phyloP scores from a whole-genome alignment of 305 asterid species.

The Petunia hybrid region DNA sequence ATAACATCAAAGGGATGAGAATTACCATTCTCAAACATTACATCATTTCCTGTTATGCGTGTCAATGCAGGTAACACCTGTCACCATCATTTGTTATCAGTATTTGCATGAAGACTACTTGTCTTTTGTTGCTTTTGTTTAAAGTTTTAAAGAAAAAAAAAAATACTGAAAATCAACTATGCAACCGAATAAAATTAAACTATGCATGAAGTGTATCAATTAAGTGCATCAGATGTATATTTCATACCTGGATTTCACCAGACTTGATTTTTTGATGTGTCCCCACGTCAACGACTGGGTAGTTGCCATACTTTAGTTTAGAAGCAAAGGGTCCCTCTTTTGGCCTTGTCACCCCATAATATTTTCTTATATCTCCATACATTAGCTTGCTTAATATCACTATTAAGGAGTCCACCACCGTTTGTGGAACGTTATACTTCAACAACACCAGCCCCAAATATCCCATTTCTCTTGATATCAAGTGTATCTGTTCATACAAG shows the following conservation, averaged over 20 bases:
- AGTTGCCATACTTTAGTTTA: constrained; percentile 64
- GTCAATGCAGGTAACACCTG: constrained; percentile 67
- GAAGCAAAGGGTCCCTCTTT: constrained; percentile 60
- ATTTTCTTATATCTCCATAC: constrained; percentile 59
- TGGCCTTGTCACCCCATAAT: constrained; percentile 68
- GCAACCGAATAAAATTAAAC: background rate
- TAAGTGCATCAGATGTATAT: background rate
- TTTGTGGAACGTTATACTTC: constrained; percentile 37
- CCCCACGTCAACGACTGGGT: constrained; percentile 72
- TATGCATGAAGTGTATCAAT: background rate
- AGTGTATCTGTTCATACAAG: constrained; percentile 53
- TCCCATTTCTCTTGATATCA: constrained; percentile 54
- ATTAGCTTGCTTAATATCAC: constrained; percentile 48
- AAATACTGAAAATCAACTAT: background rate
- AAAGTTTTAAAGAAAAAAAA: background rate
- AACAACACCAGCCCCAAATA: constrained; percentile 38
- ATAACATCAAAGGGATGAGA: constrained; percentile 57
- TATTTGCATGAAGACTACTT: background rate
- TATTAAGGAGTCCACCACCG: constrained; percentile 48
- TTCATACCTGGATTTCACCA: constrained; percentile 63
- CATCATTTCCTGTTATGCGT: constrained; percentile 48
- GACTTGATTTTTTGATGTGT: constrained; percentile 57
- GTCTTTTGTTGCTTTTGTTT: background rate
- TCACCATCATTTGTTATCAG: background rate
- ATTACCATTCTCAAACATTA: constrained; percentile 54